Conservation (phyloP, 352 stramenopile species). For the Globisporangium perplexum region DNA sequence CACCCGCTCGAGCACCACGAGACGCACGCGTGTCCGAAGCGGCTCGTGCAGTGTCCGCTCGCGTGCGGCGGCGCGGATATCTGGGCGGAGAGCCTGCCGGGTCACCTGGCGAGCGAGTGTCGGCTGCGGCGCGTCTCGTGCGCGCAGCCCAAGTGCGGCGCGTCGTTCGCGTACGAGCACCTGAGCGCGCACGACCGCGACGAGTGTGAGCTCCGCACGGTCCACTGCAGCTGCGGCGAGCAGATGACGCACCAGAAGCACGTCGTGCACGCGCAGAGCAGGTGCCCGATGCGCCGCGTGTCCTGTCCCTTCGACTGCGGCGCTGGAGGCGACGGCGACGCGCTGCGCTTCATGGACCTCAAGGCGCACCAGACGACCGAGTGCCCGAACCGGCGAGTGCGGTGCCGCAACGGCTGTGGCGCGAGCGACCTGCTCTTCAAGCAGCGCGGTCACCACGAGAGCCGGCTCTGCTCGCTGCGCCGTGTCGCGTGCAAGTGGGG, state of each 20-base stretch:
- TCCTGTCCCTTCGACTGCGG: constrained; percentile 43
- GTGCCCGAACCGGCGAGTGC: constrained; percentile 44
- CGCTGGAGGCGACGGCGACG: neutral
- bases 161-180: constrained; percentile 14
- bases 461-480: constrained; percentile 31
- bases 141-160: constrained; percentile 40
- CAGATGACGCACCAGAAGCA: constrained; percentile 47
- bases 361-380: constrained; percentile 39
- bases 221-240: constrained; percentile 55
- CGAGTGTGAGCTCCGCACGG: constrained; percentile 37
- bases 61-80: constrained; percentile 22
- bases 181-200: constrained; percentile 24
- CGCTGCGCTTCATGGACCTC: constrained; percentile 31
- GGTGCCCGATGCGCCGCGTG: constrained; percentile 44
- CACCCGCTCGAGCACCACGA: constrained; percentile 49
- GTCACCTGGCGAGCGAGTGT: constrained; percentile 33
- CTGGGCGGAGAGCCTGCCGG: constrained; percentile 40
- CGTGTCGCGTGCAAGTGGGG: constrained; percentile 51
- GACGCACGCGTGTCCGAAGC: constrained; percentile 35
- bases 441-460: constrained; percentile 45
- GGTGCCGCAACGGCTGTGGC: constrained; percentile 63
- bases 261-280: constrained; percentile 28
- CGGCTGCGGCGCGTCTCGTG: constrained; percentile 34
- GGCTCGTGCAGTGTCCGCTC: constrained; percentile 35
- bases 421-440: constrained; percentile 31